Conservation (phyloP, 108 stramenopile genomes). For the Craspedostauros australis region DNA sequence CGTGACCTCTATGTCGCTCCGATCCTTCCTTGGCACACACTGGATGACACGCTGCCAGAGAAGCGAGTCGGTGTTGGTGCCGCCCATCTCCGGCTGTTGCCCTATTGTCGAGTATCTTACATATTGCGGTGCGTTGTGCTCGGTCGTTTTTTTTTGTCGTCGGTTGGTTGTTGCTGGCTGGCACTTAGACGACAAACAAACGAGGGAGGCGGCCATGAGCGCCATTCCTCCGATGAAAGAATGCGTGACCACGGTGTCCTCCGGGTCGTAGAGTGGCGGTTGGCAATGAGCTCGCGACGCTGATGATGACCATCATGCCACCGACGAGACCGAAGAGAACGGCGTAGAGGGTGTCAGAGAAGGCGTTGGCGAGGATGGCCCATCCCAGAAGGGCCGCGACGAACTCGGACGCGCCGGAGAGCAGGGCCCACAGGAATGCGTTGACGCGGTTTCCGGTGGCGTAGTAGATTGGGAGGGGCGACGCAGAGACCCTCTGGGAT, state of each 20-base stretch:
- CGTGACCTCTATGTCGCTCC: too few species aligned
- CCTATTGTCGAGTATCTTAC: too few species aligned
- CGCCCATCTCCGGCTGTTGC: too few species aligned
- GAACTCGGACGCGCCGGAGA: constrained; percentile 69
- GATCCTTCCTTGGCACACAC: too few species aligned
- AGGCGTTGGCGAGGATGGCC: constrained; percentile 45
- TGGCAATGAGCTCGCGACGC: constrained; percentile 82
- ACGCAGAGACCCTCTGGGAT: constrained; percentile 88
- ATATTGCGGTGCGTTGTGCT: too few species aligned
- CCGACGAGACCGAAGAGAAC: constrained; percentile 79
- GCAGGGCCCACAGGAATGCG: constrained; percentile 72
- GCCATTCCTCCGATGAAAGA: constrained; percentile 84
- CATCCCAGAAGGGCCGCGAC: constrained; percentile 79
- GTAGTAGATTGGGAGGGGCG: constrained; percentile 86
- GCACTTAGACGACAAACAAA: constrained; percentile 58
- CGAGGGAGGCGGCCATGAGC: constrained; percentile 84
- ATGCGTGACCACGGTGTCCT: constrained; percentile 79
- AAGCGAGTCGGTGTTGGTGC: too few species aligned
- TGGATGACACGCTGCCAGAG: too few species aligned
- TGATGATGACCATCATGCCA: constrained; percentile 91
- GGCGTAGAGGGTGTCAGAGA: constrained; percentile 52
- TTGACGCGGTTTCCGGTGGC: constrained; percentile 77
- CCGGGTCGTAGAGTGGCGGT: constrained; percentile 91
- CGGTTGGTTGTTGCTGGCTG: too few species aligned
- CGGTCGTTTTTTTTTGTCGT: too few species aligned